Evolutionary conservation across 2,329 filamentous ascomycete species (phyloP).

Genomic region (Nannizziopsis arthrosporioides): DNA sequence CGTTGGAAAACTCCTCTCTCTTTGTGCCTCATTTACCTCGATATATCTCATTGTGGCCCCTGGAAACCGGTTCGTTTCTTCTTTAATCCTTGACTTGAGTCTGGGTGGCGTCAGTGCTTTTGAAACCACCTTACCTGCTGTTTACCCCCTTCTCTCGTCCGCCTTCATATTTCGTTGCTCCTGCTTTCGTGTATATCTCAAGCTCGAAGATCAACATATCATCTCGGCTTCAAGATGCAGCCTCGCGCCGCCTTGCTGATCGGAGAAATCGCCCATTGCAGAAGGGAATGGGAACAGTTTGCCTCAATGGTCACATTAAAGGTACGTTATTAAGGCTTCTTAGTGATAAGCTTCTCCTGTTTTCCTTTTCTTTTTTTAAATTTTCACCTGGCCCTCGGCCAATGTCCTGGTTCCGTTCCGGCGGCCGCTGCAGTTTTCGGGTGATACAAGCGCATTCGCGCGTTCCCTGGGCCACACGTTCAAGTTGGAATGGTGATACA

Average conservation of each 20-base stretch:
- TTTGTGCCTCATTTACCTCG: too few species aligned
- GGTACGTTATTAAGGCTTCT: conserved; percentile 18
- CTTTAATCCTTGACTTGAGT: too few species aligned
- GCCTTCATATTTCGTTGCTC: not conserved
- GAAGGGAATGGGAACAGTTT: conserved; percentile 34
- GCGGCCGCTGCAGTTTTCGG: not conserved
- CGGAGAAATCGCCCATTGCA: conserved; percentile 33
- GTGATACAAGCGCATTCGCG: conserved; percentile 7
- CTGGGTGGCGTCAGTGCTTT: too few species aligned
- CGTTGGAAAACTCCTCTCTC: too few species aligned
- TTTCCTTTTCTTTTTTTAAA: not conserved
- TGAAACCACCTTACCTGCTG: not conserved
- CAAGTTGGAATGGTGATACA: conserved; percentile 2
- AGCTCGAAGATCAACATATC: not conserved
- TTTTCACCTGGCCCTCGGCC: not conserved
- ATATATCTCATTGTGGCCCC: too few species aligned
- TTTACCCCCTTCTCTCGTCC: not conserved
- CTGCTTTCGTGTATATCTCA: not conserved
- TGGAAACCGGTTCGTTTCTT: too few species aligned
- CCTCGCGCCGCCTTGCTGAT: conserved; percentile 35
- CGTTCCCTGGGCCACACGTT: conserved; percentile 2
- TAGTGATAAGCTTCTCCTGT: not conserved
- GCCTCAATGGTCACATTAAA: conserved; percentile 33
- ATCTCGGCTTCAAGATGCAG: conserved; percentile 20
- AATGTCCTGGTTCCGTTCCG: not conserved